These are phyloP conservation scores for Macrocystidia cucumis DNA, from an alignment of 1,284 basidiomycete species.

Conservation along the genomic window DNA sequence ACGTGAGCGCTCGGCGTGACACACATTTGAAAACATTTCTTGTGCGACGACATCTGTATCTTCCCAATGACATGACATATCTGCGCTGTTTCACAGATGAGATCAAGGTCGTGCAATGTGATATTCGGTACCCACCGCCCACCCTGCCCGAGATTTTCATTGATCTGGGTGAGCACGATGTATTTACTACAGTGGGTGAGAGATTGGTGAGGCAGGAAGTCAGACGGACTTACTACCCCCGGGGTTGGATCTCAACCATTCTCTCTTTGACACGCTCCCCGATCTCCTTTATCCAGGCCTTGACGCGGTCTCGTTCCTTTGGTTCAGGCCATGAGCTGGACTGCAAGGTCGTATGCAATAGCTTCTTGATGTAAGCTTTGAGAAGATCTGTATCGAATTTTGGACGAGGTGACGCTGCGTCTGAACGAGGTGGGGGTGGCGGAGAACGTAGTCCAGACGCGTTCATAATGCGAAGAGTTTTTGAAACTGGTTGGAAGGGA, in stretches of 20 bases:
- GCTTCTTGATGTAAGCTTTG: constrained; percentile 72
- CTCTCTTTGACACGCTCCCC: constrained; percentile 74
- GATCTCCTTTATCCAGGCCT: constrained; percentile 74
- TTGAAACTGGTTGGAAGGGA: constrained; percentile 5
- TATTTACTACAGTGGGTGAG: constrained; percentile 52
- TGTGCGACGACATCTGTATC: constrained; percentile 62
- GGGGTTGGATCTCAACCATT: constrained; percentile 74
- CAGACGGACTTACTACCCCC: constrained; percentile 58
- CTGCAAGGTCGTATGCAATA: constrained; percentile 60
- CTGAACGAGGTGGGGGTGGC: constrained; percentile 40
- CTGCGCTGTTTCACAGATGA: constrained; percentile 32
- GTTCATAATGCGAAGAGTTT: constrained; percentile 9
- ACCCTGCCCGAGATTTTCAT: constrained; percentile 74
- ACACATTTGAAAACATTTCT: constrained; percentile 63
- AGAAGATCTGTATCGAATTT: constrained; percentile 67
- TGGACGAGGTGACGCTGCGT: constrained; percentile 48
- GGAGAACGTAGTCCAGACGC: constrained; percentile 40
- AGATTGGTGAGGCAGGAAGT: constrained; percentile 5
- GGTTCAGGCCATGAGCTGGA: constrained; percentile 56
- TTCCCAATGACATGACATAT: constrained; percentile 71
- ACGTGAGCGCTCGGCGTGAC: constrained; percentile 17
- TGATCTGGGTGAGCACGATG: constrained; percentile 74
- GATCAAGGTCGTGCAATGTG: constrained; percentile 3
- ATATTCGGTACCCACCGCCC: constrained; percentile 48
- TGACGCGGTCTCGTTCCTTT: constrained; percentile 61